Base-by-base conservation (phyloP, 2,329 filamentous ascomycete species). In the Incumbomyces lentus region DNA sequence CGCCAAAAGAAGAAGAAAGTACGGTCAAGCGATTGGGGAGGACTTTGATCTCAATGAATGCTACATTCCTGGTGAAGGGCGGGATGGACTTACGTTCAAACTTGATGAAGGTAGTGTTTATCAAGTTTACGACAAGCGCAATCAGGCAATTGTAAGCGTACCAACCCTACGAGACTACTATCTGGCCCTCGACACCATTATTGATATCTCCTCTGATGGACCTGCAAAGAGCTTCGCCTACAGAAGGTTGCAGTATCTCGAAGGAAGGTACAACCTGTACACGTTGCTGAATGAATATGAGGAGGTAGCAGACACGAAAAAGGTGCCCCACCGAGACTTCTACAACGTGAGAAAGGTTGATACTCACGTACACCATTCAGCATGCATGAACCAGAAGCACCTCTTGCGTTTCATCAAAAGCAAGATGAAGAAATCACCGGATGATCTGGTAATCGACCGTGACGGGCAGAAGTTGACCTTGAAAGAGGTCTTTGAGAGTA, bases 301-400 rank as follows among this genome's bases (percentile, higher is more conserved):
- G 62, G 92, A 98, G 66, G 92, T 93, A 44, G 90, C 92, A 49
- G 92, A 98, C 69, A 95, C 86, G 64, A 98, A 98, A 65, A 90
- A 86, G 58, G 92, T 96, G 46, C 92, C 92, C 2, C 92, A 98
- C 66, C 81, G 92, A 70, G 92, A 98, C 66, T 98, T 98, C 62
- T 98, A 98, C 72, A 98, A 98, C 61, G 92, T 98, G 40, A 79
- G 92, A 62, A 98, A 98, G 65, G 92, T 98, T 42, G 92, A 98
- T 62, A 98, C 92, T 7, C 92, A 98, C 74, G 92, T 98, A 57
- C 92, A 98, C 63, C 92, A 98, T 65, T 98, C 92, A 13, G 92
- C 92, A 18, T 98, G 92, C 64, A 98, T 98, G 92, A 98, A 98
- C 62, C 92, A 98, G 66, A 98, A 98, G 68, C 92, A 98, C 74